Conservation (phyloP, 2,329 filamentous ascomycete species). For the Geosmithia putterillii region DNA sequence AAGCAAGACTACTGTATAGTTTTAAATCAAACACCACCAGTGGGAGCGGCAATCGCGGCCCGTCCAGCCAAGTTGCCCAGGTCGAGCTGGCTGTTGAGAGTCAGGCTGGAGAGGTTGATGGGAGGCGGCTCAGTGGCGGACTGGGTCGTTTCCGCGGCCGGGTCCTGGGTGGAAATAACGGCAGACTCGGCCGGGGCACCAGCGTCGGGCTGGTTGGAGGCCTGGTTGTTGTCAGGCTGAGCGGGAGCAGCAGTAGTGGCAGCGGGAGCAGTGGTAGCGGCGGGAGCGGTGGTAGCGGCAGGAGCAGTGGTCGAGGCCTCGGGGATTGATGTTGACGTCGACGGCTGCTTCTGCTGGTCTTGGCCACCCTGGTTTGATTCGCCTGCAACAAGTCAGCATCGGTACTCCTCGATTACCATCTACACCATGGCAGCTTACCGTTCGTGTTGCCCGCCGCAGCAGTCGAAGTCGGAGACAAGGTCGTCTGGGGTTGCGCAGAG, state of each 20-base stretch:
- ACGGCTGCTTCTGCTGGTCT: neutral
- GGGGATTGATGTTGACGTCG: neutral
- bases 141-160: too few species aligned
- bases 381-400: too few species aligned
- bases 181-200: too few species aligned
- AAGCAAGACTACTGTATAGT: too few species aligned
- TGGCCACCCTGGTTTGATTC: too few species aligned
- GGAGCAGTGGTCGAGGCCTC: too few species aligned
- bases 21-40: neutral
- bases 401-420: too few species aligned
- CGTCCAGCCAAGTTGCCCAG: conserved; percentile 18
- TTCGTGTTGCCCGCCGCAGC: neutral
- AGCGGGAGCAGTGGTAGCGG: neutral
- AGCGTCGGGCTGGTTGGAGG: neutral
- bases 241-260: neutral
- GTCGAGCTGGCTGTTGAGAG: conserved; percentile 27
- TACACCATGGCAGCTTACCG: neutral
- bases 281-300: too few species aligned
- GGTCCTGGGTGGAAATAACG: too few species aligned
- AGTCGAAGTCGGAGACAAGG: conserved; percentile 3
- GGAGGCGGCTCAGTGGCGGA: conserved; percentile 2
- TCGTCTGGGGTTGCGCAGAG: conserved; percentile 9
- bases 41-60: conserved; percentile 1
- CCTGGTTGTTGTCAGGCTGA: neutral
- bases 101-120: conserved; percentile 26